These are phyloP conservation scores for Talaromyces albobiverticillius DNA, from an alignment of 2,329 filamentous ascomycete genomes.

Conservation along the genomic window DNA sequence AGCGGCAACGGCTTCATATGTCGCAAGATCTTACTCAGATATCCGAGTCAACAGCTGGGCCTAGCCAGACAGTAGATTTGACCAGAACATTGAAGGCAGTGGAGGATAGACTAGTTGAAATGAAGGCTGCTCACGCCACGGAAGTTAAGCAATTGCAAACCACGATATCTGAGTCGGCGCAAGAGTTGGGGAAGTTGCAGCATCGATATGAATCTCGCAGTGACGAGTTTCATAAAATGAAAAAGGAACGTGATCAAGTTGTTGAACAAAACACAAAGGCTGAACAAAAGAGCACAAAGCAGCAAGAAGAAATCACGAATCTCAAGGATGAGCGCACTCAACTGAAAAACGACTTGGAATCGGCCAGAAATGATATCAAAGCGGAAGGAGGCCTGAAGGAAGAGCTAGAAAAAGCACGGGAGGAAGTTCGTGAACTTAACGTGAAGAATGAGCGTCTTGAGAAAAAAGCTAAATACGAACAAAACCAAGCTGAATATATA, in stretches of 20 bases:
- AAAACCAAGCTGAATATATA: slow-evolving; percentile 45
- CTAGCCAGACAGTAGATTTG: slow-evolving; percentile 27
- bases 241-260: slow-evolving; percentile 35
- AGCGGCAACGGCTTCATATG: slow-evolving; percentile 36
- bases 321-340: slow-evolving; percentile 40
- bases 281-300: slow-evolving; percentile 33
- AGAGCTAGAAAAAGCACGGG: slow-evolving; percentile 39
- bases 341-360: slow-evolving; percentile 37
- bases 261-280: slow-evolving; percentile 26
- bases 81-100: slow-evolving; percentile 26
- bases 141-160: slow-evolving; percentile 31
- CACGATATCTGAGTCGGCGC: slow-evolving; percentile 27
- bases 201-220: slow-evolving; percentile 44
- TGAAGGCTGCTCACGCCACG: slow-evolving; percentile 28
- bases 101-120: slow-evolving; percentile 29
- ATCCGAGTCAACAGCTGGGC: slow-evolving; percentile 31
- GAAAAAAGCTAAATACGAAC: slow-evolving; percentile 39
- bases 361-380: slow-evolving; percentile 39
- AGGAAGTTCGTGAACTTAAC: slow-evolving; percentile 36
- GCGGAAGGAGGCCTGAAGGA: slow-evolving; percentile 37
- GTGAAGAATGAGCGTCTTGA: slow-evolving; percentile 35
- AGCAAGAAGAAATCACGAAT: slow-evolving; percentile 35
- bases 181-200: slow-evolving; percentile 35
- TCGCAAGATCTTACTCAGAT: slow-evolving; percentile 36
- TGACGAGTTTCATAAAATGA: slow-evolving; percentile 34